phyloP scores from a whole-genome alignment of 2,329 filamentous ascomycete genomes.

The Alternaria longipes region DNA sequence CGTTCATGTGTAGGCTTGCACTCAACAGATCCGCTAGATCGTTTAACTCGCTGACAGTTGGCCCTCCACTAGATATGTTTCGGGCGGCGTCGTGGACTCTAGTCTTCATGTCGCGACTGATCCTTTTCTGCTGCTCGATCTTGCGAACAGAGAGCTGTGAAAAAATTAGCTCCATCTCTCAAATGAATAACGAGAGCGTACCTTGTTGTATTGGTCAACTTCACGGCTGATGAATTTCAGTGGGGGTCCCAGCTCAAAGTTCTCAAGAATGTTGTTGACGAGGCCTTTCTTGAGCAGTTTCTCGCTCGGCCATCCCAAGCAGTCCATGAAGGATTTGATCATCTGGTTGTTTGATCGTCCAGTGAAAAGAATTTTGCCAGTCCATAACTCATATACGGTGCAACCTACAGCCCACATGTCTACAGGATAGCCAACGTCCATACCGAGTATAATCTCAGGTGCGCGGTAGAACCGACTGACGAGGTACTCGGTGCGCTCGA shows the following conservation, averaged over 20 bases:
- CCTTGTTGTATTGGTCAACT: slow-evolving; percentile 65
- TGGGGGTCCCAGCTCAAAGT: slow-evolving; percentile 65
- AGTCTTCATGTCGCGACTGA: slow-evolving; percentile 74
- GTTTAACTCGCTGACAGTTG: slow-evolving; percentile 78
- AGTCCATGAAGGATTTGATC: slow-evolving; percentile 95
- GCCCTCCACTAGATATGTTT: slow-evolving; percentile 71
- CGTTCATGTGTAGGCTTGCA: slow-evolving; percentile 86
- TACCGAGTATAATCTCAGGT: slow-evolving; percentile 96
- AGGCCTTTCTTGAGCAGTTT: slow-evolving; percentile 84
- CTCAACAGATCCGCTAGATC: slow-evolving; percentile 89
- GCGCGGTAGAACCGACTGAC: slow-evolving; percentile 98
- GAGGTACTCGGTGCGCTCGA: slow-evolving; percentile 91
- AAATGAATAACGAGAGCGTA: slow-evolving; percentile 20
- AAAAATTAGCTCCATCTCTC: slow-evolving; percentile 8
- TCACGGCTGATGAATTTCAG: slow-evolving; percentile 81
- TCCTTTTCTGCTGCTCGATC: slow-evolving; percentile 71
- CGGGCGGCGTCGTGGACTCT: slow-evolving; percentile 76
- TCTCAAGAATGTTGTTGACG: slow-evolving; percentile 75
- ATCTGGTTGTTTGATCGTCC: slow-evolving; percentile 98
- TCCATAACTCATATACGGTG: slow-evolving; percentile 96
- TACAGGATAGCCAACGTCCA: slow-evolving; percentile 91
- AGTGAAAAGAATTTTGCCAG: slow-evolving; percentile 95
- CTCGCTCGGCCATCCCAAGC: slow-evolving; percentile 87
- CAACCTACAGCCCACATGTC: slow-evolving; percentile 99
- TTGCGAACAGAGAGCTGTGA: slow-evolving; percentile 71